Conservation (phyloP, 2,329 filamentous ascomycete species). For the Diaporthe humulicola region DNA sequence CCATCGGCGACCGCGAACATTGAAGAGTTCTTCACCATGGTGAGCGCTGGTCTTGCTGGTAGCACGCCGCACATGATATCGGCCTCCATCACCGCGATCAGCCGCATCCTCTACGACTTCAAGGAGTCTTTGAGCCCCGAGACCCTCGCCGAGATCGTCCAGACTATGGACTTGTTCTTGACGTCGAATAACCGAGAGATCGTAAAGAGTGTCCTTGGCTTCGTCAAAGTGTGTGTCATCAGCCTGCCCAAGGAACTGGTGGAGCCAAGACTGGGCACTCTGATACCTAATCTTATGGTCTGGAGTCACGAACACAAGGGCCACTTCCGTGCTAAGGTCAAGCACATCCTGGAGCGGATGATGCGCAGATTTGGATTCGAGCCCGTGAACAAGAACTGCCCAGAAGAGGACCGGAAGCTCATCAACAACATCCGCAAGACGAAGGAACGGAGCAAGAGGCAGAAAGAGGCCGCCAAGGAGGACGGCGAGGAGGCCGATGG, state of each 20-base stretch:
- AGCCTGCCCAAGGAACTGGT: conserved; percentile 85
- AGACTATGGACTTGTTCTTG: conserved; percentile 96
- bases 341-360: conserved; percentile 96
- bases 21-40: conserved; percentile 98
- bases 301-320: conserved; percentile 99
- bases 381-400: conserved; percentile 82
- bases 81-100: conserved; percentile 94
- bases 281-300: conserved; percentile 91
- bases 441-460: conserved; percentile 89
- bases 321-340: conserved; percentile 96
- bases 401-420: conserved; percentile 89
- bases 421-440: conserved; percentile 96
- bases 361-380: conserved; percentile 91
- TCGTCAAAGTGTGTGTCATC: conserved; percentile 96
- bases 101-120: conserved; percentile 94
- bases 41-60: conserved; percentile 93
- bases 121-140: conserved; percentile 76
- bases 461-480: conserved; percentile 78
- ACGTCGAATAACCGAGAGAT: conserved; percentile 98
- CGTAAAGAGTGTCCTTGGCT: conserved; percentile 92
- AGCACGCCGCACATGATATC: conserved; percentile 97
- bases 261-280: conserved; percentile 78
- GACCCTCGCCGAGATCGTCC: conserved; percentile 85
- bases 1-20: conserved; percentile 83
- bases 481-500: conserved; percentile 70